These are phyloP conservation scores for maize (Zea mays) DNA, from an alignment of 176 grass and related monocot genomes.

Conservation along the genomic window Zm-B73-REFERENCE-NAM-5.0 NC_050098.1:170819501-170820000, in stretches of 20 bases:
- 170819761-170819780: background rate
- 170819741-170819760: no score
- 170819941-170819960: slow-evolving; percentile 10
- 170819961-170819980: slow-evolving; percentile 26
- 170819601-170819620: no score
- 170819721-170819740: no score
- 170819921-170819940: slow-evolving; percentile 23
- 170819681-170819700: no score
- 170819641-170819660: no score
- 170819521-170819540: background rate
- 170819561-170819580: no score
- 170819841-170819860: slow-evolving; percentile 15
- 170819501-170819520: no score
- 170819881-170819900: slow-evolving; percentile 40
- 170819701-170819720: no score
- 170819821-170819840: slow-evolving; percentile 17
- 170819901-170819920: slow-evolving; percentile 20
- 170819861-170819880: background rate
- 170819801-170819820: background rate
- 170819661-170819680: no score
- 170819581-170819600: no score
- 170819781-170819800: background rate
- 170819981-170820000: background rate
- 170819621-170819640: no score
- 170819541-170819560: background rate